Evolutionary conservation across 2,329 filamentous ascomycete genomes (phyloP).

Genomic region (Teratosphaeria pseudoeucalypti): DNA sequence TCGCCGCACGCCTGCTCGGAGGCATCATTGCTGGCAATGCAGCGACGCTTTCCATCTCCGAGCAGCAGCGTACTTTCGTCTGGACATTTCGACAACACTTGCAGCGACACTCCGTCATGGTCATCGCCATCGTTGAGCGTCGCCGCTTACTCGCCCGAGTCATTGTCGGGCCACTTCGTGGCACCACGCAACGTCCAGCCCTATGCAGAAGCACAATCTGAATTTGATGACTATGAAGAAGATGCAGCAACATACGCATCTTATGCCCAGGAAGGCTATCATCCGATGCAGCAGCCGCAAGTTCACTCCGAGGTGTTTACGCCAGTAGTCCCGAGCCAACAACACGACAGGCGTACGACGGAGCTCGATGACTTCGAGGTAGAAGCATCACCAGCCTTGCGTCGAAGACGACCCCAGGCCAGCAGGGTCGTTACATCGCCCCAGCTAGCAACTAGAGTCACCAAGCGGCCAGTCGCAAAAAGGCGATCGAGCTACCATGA

Average conservation of each 20-base stretch:
- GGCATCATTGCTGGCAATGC: neutral
- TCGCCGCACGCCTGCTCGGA: neutral
- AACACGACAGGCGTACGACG: conserved; percentile 1
- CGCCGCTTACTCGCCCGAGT: neutral
- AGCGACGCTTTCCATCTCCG: conserved; percentile 5
- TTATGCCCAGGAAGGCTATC: conserved; percentile 16
- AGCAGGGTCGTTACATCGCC: conserved; percentile 1
- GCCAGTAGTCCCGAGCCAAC: neutral
- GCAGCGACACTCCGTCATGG: conserved; percentile 2
- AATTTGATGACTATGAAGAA: conserved; percentile 6
- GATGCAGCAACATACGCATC: conserved; percentile 2
- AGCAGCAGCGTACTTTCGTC: conserved; percentile 5
- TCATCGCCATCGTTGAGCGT: conserved; percentile 2
- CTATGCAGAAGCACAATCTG: conserved; percentile 10
- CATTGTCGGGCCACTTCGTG: conserved; percentile 7
- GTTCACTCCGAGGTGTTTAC: neutral
- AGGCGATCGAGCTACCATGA: conserved; percentile 5
- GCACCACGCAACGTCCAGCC: conserved; percentile 16
- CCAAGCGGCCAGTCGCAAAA: conserved; percentile 7
- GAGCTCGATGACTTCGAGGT: conserved; percentile 1
- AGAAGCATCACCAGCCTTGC: conserved; percentile 7
- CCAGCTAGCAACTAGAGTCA: conserved; percentile 3
- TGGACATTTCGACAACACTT: conserved; percentile 3
- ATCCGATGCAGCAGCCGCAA: conserved; percentile 4
- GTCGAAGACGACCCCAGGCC: conserved; percentile 9